Base-by-base conservation (phyloP, 129 eudicot species). In the Tagetes erecta region DNA sequence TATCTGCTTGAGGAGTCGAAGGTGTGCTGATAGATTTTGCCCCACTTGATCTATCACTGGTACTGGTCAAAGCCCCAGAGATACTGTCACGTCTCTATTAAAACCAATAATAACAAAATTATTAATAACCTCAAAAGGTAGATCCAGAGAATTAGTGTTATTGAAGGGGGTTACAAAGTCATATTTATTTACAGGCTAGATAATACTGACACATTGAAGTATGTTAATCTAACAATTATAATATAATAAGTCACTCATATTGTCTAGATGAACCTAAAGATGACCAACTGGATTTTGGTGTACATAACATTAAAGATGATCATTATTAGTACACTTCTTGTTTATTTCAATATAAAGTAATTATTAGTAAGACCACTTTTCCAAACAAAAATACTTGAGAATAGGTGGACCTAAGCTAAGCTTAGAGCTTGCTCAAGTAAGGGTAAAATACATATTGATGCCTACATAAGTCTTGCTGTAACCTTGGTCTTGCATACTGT, bases 1-100 rank as follows among this genome's bases (percentile, higher is more conserved):
- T 90, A 76, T 87, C 96, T 70, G 91, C 93, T 71, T 83, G 91
- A 67, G 98, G 97, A 49, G 98, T 94, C 73, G 97, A 94, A 60
- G 99, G 94, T 60, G 91, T 84, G 78, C 97, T 88, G 41, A 79
- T 82, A 44, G 98, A 87, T 75, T 86, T 86, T 65, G 86, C 82
- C 46, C 89, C 89, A 83, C 99, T 94, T 63, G 99, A 94, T 83
- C 85, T 94, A 70, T 94, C 99, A 76, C 94, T 94, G 11, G 88
- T 78, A 88, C 95, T 92, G 31, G 86, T 83, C 78, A 85, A 79
- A 70, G 91, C 68, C 67, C 94, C 97, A 4, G 82, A 77, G 67
- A 88, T 85, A 84, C 89, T 86, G 47, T 94, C 97, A 72, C 91
- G 92, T 88, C 86, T 94, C 99, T 94, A 58, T 79, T 62, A 72